Evolutionary conservation across 169 alveolate genomes (phyloP).

Genomic region (Plasmodium coatneyi): DNA sequence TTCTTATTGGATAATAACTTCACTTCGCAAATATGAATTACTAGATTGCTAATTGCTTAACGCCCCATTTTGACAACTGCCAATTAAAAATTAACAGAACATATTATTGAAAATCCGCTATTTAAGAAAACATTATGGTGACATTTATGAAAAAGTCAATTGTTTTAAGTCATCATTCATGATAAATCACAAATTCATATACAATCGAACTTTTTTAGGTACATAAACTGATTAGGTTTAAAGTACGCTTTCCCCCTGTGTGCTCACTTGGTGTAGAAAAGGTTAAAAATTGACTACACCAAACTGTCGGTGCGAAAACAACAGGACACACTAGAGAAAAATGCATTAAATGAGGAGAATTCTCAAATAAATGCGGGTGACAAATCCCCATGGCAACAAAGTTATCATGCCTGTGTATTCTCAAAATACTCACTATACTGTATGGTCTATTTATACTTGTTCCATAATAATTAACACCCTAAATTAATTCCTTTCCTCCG

Average conservation of each 20-base stretch:
- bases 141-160: background rate
- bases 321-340: background rate
- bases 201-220: background rate
- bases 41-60: background rate
- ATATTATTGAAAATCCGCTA: too few species aligned
- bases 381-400: background rate
- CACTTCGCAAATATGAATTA: background rate
- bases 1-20: background rate
- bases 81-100: background rate
- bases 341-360: background rate
- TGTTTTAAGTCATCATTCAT: background rate
- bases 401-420: background rate
- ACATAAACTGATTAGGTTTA: background rate
- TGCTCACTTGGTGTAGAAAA: background rate
- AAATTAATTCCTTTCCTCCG: background rate
- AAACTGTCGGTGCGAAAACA: background rate
- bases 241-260: background rate
- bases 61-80: background rate
- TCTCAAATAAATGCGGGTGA: background rate
- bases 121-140: background rate
- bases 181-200: background rate
- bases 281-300: background rate
- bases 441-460: background rate
- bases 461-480: background rate
- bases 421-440: background rate